Percentiles rank a stretch among this genome's conserved stretches.
phyloP scores from a whole-genome alignment of 2,329 filamentous ascomycete genomes.

The Botrytis squamosa region DNA sequence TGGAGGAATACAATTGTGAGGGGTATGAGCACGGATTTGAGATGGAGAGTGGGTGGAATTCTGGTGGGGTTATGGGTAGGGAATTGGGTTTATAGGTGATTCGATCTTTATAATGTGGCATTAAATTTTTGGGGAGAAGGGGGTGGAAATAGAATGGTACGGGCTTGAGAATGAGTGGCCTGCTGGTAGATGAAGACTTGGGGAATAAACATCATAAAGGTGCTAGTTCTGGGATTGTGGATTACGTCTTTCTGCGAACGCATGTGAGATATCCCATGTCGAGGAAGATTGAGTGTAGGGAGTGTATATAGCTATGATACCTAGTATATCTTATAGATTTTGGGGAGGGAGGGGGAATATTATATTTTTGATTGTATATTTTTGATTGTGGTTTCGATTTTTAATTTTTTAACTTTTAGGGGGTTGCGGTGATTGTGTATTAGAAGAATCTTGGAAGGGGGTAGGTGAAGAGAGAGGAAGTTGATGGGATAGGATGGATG shows the following conservation, averaged over 20 bases:
- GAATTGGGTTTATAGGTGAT: conserved; percentile 27
- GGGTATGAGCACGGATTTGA: conserved; percentile 17
- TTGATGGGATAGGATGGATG: not conserved
- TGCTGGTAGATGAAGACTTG: not conserved
- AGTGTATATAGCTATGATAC: not conserved
- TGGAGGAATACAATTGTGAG: not conserved
- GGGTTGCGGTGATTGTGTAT: not conserved
- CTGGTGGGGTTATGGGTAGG: conserved; percentile 25
- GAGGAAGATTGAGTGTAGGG: not conserved
- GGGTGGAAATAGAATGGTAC: not conserved
- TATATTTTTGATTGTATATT: not conserved
- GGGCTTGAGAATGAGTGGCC: not conserved
- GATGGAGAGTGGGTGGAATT: conserved; percentile 24
- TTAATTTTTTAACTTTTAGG: too few relatives aligned
- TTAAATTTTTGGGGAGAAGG: not conserved
- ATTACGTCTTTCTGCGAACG: not conserved
- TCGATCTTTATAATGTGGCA: not conserved
- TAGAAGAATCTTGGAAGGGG: not conserved
- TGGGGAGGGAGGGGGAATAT: not conserved
- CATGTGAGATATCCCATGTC: not conserved
- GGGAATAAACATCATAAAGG: not conserved
- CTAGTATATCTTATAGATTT: not conserved
- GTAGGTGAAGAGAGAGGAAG: not conserved
- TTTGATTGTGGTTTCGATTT: not conserved
- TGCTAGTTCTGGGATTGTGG: not conserved